Evolutionary conservation across 805 yeast genomes (phyloP), one percentile per base, ranked within the genome.

Genomic region (Suhomyces xylopsoci): DNA sequence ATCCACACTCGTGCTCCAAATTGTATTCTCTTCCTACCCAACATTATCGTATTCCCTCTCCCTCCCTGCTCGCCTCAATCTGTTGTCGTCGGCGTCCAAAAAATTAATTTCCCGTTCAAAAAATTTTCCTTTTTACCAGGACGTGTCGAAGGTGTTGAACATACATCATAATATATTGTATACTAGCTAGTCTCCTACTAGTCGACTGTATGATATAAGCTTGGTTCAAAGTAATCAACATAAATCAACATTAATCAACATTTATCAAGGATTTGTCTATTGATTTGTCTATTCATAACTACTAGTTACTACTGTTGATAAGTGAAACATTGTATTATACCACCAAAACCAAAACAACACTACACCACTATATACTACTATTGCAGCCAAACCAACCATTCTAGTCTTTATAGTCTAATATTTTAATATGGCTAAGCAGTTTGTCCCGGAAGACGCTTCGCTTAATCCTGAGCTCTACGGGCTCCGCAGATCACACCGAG

Each of bases 381-480:
- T 19, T 19, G 28, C 41, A 36, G n/a, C 19, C n/a, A 2, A 15
- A n/a, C n/a, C 9, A 36, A 36, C 20, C 9, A 17, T 36, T 5
- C 41, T 25, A 8, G 3, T 25, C 9, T 8, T 25, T 26, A 26
- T n/a, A n/a, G n/a, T n/a, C 10, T 28, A 6, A 6, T 12, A n/a
- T 7, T 7, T 7, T 19, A 40, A 12, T 26, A 17, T 69, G 74
- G 71, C 58, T 8, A 67, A 64, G 52, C 63, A 57, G 22, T 57
- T 51, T 47, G 62, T 81, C 45, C 77, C 79, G 12, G 78, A 74
- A 42, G 91, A 85, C 54, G 80, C 85, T 15, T 75, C 81, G 51
- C 79, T 74, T 48, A 84, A 88, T 65, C 96, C 96, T 1, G 96
- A 87, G 63, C 74, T 88, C n/a, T 88, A 88, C 60, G 96, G 96